Percentiles rank a stretch among this genome's conserved stretches.
phyloP scores from a whole-genome alignment of 176 grass and related monocot species.

The Panicum miliaceum region DNA sequence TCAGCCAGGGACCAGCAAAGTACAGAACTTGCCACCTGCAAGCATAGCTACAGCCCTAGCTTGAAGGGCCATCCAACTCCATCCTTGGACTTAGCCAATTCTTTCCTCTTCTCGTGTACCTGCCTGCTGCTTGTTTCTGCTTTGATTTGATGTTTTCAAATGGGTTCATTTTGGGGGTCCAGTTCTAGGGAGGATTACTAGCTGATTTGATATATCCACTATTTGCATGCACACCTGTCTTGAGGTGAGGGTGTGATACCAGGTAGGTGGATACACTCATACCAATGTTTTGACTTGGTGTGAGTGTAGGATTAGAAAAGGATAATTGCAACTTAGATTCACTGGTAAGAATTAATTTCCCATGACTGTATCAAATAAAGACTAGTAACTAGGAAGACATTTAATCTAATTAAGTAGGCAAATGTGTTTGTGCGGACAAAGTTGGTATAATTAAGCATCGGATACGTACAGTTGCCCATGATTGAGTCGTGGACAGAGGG shows the following conservation, averaged over 20 bases:
- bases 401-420: too few species aligned
- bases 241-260: constrained; percentile 37
- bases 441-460: too few species aligned
- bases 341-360: not conserved
- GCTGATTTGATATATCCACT: constrained; percentile 38
- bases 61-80: constrained; percentile 58
- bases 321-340: not conserved
- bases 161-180: constrained; percentile 40
- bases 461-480: too few species aligned
- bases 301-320: constrained; percentile 15
- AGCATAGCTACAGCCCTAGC: constrained; percentile 51
- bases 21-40: constrained; percentile 53
- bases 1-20: constrained; percentile 32
- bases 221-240: constrained; percentile 47
- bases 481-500: too few species aligned
- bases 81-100: constrained; percentile 63
- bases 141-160: constrained; percentile 55
- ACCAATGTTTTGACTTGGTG: constrained; percentile 58
- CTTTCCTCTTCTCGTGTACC: constrained; percentile 31
- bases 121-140: constrained; percentile 14
- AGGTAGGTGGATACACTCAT: constrained; percentile 36
- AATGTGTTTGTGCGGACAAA: too few species aligned
- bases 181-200: constrained; percentile 58
- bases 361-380: not conserved
- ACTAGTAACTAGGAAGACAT: not conserved